Conservation (phyloP, 768 basidiomycete species). For the Pleurotus tuoliensis region DNA sequence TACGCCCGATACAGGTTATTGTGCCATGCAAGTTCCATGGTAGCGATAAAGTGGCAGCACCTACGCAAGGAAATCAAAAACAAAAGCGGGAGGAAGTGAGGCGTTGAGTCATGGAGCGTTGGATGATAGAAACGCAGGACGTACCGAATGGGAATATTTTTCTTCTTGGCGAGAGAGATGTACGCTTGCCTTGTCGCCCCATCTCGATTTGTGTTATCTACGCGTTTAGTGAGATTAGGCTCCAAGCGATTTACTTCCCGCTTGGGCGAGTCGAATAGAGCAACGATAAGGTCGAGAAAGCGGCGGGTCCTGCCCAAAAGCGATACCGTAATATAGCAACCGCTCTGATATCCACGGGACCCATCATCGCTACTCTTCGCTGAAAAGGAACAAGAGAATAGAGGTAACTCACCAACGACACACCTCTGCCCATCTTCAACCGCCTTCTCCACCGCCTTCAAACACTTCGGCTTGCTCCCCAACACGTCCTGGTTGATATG, state of each 20-base stretch:
- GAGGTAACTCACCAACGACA: slow-evolving; percentile 62
- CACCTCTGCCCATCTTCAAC: slow-evolving; percentile 58
- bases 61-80: slow-evolving; percentile 27
- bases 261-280: no score
- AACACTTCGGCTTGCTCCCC: slow-evolving; percentile 69
- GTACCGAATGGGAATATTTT: slow-evolving; percentile 55
- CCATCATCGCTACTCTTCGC: no score
- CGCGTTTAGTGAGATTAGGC: neutral
- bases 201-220: slow-evolving; percentile 94
- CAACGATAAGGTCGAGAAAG: no score
- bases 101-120: neutral
- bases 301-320: no score
- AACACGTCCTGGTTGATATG: slow-evolving; percentile 89
- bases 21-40: slow-evolving; percentile 85
- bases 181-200: slow-evolving; percentile 65
- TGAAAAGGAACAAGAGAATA: neutral
- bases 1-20: slow-evolving; percentile 89
- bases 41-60: slow-evolving; percentile 73
- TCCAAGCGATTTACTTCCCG: no score
- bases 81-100: neutral
- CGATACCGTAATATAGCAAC: no score
- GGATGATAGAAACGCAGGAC: slow-evolving; percentile 1
- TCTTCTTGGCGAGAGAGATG: slow-evolving; percentile 57
- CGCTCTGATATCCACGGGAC: no score
- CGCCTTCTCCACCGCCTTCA: slow-evolving; percentile 56